Conservation (phyloP, 2,329 filamentous ascomycete species). For the Hymenoscyphus infarciens region DNA sequence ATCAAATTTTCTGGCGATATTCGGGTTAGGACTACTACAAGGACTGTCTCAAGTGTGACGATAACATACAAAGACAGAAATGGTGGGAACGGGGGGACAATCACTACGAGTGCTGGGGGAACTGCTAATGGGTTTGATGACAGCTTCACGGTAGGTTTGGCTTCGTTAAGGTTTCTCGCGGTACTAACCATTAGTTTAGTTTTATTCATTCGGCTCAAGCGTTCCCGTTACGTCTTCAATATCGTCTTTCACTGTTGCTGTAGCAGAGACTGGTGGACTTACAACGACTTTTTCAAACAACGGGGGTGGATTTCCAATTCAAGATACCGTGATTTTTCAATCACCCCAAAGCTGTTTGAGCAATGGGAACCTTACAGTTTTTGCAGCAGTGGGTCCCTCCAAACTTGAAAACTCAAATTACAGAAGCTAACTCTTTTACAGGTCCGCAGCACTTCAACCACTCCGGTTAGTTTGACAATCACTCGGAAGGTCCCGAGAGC, state of each 20-base stretch:
- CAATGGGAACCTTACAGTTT: conserved; percentile 27
- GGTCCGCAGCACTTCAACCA: conserved; percentile 22
- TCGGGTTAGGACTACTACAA: conserved; percentile 51
- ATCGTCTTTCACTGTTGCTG: conserved; percentile 54
- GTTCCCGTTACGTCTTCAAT: conserved; percentile 58
- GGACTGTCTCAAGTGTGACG: conserved; percentile 43
- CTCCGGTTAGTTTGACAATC: conserved; percentile 21
- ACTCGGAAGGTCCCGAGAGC: conserved; percentile 26
- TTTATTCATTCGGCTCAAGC: conserved; percentile 35
- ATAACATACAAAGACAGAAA: conserved; percentile 55
- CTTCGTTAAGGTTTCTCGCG: conserved; percentile 39
- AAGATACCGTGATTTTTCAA: conserved; percentile 54
- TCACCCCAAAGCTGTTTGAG: conserved; percentile 53
- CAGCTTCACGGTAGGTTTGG: conserved; percentile 49
- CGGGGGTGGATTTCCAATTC: conserved; percentile 50
- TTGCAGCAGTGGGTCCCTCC: conserved; percentile 28
- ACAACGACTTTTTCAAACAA: conserved; percentile 53
- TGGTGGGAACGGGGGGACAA: conserved; percentile 46
- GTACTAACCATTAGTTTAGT: conserved; percentile 24
- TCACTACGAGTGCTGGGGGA: conserved; percentile 45
- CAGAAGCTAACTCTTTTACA: conserved; percentile 10
- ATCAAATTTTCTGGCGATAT: conserved; percentile 53
- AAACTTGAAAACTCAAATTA: not conserved
- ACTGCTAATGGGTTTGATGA: conserved; percentile 56
- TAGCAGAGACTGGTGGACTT: conserved; percentile 47